Percentiles rank a stretch among this genome's conserved stretches.
These are phyloP conservation scores for Hermanozyma aechmeae DNA, from an alignment of 805 yeast species.

Conservation along the genomic window DNA sequence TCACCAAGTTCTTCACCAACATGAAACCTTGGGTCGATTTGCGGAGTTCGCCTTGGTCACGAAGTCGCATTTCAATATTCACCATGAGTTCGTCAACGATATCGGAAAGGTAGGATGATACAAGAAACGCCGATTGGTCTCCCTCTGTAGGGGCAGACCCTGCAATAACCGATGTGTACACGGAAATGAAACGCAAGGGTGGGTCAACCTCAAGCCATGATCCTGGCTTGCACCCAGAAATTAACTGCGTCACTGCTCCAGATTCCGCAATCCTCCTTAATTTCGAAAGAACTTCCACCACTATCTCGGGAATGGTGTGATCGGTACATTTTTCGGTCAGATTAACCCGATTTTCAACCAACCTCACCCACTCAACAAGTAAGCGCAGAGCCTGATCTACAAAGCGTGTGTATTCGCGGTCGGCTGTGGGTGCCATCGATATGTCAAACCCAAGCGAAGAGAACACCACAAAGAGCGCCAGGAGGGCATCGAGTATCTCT, in stretches of 20 bases:
- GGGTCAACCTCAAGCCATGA: slow-evolving; percentile 62
- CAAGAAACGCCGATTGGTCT: slow-evolving; percentile 23
- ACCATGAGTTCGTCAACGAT: slow-evolving; percentile 65
- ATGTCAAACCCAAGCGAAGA: too few species aligned
- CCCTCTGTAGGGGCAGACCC: slow-evolving; percentile 16
- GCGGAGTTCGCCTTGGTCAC: slow-evolving; percentile 18
- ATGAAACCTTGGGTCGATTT: slow-evolving; percentile 58
- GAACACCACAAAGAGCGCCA: slow-evolving; percentile 11
- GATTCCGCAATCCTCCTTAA: slow-evolving; percentile 59
- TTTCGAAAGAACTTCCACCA: slow-evolving; percentile 63
- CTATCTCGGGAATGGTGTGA: slow-evolving; percentile 59
- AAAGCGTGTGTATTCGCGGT: slow-evolving; percentile 8
- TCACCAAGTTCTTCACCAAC: slow-evolving; percentile 55
- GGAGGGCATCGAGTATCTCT: slow-evolving; percentile 37
- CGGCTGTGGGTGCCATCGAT: not conserved
- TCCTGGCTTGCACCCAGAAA: slow-evolving; percentile 47
- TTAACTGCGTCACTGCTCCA: slow-evolving; percentile 40
- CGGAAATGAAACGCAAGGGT: slow-evolving; percentile 35
- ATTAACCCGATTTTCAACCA: slow-evolving; percentile 43
- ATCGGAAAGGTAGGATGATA: slow-evolving; percentile 68
- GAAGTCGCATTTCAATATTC: slow-evolving; percentile 53
- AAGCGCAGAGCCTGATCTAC: slow-evolving; percentile 20
- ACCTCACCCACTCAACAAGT: slow-evolving; percentile 48
- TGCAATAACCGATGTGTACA: slow-evolving; percentile 40
- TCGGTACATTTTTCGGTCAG: slow-evolving; percentile 52